Percentiles rank a stretch among this genome's conserved stretches.
Evolutionary conservation across 2,329 filamentous ascomycete species (phyloP).

Genomic region (Hymenoscyphus scutula): DNA sequence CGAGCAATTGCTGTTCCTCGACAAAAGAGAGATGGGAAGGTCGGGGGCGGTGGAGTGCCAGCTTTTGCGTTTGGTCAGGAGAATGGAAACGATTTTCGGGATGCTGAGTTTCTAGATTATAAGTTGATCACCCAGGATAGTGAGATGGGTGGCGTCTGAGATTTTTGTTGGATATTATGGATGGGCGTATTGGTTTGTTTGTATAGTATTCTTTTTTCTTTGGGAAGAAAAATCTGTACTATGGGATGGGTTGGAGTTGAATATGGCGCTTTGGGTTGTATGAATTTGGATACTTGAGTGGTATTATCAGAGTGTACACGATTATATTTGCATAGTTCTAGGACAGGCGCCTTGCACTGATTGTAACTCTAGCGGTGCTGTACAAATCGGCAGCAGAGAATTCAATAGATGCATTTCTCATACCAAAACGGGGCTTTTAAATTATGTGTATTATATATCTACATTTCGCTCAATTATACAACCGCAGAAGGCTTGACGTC

Average conservation of each 20-base stretch:
- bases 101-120: slow-evolving; percentile 63
- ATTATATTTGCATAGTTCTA: background rate
- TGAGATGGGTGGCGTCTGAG: slow-evolving; percentile 34
- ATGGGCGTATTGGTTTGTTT: background rate
- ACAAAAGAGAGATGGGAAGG: slow-evolving; percentile 31
- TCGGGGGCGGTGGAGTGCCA: slow-evolving; percentile 1
- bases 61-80: slow-evolving; percentile 41
- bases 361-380: background rate
- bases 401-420: background rate
- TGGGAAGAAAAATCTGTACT: background rate
- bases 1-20: slow-evolving; percentile 26
- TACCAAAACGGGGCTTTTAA: background rate
- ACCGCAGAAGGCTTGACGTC: slow-evolving; percentile 19
- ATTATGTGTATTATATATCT: background rate
- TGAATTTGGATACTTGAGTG: background rate
- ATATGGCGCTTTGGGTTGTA: background rate
- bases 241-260: background rate
- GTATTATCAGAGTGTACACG: background rate
- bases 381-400: background rate
- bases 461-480: background rate
- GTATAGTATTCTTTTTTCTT: background rate
- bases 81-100: slow-evolving; percentile 58
- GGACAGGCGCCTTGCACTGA: background rate
- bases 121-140: slow-evolving; percentile 25
- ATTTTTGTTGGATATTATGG: background rate